A percentile compares a stretch with the other conserved stretches of the same genome.
Evolutionary conservation across 495 filamentous ascomycete genomes (phyloP).

Genomic region (Lichina pygmaea): DNA sequence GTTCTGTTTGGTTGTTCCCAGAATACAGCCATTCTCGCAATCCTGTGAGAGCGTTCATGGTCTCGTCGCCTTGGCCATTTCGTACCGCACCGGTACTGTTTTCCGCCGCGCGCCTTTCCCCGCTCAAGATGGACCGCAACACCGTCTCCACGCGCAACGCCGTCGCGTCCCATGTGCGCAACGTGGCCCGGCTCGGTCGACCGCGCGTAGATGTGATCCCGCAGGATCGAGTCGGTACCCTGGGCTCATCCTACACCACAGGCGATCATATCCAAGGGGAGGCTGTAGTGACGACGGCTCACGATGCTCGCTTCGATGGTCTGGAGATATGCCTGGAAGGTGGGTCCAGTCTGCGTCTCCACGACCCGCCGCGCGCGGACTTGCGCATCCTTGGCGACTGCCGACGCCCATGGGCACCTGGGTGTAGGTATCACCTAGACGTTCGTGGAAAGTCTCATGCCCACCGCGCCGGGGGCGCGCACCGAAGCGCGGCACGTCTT

Average conservation of each 20-base stretch:
- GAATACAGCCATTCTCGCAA: no score
- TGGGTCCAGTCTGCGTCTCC: slow-evolving; percentile 6
- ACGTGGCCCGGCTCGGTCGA: slow-evolving; percentile 3
- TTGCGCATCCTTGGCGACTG: neutral
- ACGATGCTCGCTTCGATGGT: slow-evolving; percentile 51
- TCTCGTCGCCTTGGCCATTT: no score
- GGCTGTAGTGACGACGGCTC: slow-evolving; percentile 27
- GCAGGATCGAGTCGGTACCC: slow-evolving; percentile 10
- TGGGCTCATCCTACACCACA: slow-evolving; percentile 27
- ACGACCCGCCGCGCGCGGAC: neutral
- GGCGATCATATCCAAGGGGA: slow-evolving; percentile 31
- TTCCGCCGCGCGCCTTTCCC: no score
- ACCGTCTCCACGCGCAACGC: slow-evolving; percentile 1
- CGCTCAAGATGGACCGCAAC: neutral
- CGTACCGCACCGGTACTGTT: no score
- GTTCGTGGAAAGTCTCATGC: slow-evolving; percentile 22
- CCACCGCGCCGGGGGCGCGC: slow-evolving; percentile 19
- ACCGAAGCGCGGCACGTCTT: slow-evolving; percentile 34
- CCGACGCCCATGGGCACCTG: neutral
- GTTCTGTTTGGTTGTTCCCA: no score
- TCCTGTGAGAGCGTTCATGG: no score
- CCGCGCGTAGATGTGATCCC: slow-evolving; percentile 13
- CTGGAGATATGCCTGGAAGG: slow-evolving; percentile 66
- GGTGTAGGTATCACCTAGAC: slow-evolving; percentile 19
- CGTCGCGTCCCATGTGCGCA: slow-evolving; percentile 2